Evolutionary conservation across 2,329 filamentous ascomycete genomes (phyloP).

Genomic region (Nigrograna mackinnonii): DNA sequence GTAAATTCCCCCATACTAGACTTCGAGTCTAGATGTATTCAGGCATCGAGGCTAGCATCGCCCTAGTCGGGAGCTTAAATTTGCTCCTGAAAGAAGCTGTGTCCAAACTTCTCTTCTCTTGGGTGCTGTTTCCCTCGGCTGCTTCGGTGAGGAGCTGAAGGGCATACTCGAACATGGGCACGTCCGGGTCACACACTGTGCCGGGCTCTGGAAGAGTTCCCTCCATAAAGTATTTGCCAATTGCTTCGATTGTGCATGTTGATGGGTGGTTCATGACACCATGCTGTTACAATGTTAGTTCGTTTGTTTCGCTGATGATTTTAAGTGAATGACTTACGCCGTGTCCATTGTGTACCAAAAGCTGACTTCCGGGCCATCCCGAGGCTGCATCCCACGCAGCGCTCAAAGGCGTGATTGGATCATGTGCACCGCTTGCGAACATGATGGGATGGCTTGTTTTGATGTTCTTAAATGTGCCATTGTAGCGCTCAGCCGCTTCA

Average conservation of each 20-base stretch:
- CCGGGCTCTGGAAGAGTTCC: not conserved
- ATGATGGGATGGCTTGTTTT: not conserved
- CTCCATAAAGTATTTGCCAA: not conserved
- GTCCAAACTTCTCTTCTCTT: not conserved
- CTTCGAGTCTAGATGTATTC: no score
- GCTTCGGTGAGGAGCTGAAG: not conserved
- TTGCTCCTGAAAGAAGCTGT: no score
- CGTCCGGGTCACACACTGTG: not conserved
- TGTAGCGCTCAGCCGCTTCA: not conserved
- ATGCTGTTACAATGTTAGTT: not conserved
- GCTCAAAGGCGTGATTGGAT: slow-evolving; percentile 1
- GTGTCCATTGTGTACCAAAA: not conserved
- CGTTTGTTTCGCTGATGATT: not conserved
- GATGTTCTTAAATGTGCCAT: not conserved
- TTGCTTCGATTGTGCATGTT: not conserved
- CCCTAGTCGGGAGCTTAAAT: no score
- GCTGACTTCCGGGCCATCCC: not conserved
- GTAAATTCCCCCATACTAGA: no score
- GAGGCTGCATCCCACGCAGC: not conserved
- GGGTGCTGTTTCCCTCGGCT: not conserved
- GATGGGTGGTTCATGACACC: not conserved
- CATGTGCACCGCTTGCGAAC: not conserved
- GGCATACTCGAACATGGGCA: not conserved
- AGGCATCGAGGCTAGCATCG: no score
- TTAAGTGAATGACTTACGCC: not conserved